These are phyloP conservation scores for Didymellaceae sp. DNA, from an alignment of 2,329 filamentous ascomycete species.

Conservation along the genomic window DNA sequence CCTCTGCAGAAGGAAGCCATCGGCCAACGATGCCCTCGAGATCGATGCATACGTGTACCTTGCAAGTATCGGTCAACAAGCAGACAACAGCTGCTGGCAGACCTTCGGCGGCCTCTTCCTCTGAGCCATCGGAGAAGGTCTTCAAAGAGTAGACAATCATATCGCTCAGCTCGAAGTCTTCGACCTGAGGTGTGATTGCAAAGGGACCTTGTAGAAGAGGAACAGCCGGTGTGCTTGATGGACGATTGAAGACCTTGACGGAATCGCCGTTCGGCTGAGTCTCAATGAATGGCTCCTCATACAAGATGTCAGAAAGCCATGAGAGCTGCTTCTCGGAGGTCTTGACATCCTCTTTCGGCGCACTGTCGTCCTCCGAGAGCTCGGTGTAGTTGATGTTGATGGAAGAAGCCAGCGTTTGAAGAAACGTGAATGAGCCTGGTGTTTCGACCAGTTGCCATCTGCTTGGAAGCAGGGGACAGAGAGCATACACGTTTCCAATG, in stretches of 20 bases:
- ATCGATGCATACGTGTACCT: slow-evolving; percentile 66
- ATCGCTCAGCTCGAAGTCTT: slow-evolving; percentile 65
- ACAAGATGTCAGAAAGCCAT: slow-evolving; percentile 59
- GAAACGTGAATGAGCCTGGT: slow-evolving; percentile 64
- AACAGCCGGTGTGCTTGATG: slow-evolving; percentile 60
- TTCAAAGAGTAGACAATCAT: slow-evolving; percentile 62
- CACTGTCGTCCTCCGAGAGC: slow-evolving; percentile 37
- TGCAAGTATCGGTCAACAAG: slow-evolving; percentile 61
- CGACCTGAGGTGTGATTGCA: slow-evolving; percentile 57
- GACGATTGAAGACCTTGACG: slow-evolving; percentile 63
- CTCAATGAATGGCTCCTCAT: slow-evolving; percentile 57
- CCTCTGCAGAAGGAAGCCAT: slow-evolving; percentile 62
- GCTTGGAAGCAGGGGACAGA: slow-evolving; percentile 86
- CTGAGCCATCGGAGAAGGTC: slow-evolving; percentile 58
- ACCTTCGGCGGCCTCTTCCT: slow-evolving; percentile 56
- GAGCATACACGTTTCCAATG: slow-evolving; percentile 88
- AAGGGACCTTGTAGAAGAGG: slow-evolving; percentile 70
- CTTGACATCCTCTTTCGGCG: slow-evolving; percentile 51
- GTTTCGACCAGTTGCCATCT: slow-evolving; percentile 71
- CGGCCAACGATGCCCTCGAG: slow-evolving; percentile 67
- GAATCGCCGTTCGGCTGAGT: slow-evolving; percentile 50
- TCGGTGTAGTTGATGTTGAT: slow-evolving; percentile 71
- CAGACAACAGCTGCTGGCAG: slow-evolving; percentile 65
- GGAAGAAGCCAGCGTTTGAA: slow-evolving; percentile 82
- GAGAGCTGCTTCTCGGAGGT: slow-evolving; percentile 62